Conservation (phyloP, 2,329 filamentous ascomycete genomes). For the Arthroderma sp. region DNA sequence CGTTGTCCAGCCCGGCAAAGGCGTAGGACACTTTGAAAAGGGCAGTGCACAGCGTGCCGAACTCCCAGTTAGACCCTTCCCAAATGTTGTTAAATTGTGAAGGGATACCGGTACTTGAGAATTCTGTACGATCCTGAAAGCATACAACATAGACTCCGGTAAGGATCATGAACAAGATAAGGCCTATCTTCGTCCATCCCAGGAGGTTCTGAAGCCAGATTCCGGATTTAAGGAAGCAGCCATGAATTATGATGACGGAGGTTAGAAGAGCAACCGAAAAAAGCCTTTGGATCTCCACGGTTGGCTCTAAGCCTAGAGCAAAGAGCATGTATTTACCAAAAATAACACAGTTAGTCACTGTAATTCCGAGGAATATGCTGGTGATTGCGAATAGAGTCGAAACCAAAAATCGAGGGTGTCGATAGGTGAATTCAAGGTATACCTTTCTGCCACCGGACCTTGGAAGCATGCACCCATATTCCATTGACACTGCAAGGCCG, state of each 20-base stretch:
- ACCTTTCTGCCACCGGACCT: conserved; percentile 57
- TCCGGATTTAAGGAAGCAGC: conserved; percentile 43
- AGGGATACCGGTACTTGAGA: background rate
- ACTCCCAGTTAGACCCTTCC: conserved; percentile 55
- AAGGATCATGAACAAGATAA: conserved; percentile 49
- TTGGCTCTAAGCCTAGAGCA: conserved; percentile 40
- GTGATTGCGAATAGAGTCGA: conserved; percentile 52
- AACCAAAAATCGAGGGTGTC: conserved; percentile 48
- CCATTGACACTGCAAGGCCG: conserved; percentile 49
- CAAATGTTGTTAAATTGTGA: conserved; percentile 32
- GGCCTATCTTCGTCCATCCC: conserved; percentile 50
- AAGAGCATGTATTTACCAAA: conserved; percentile 55
- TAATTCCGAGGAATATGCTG: conserved; percentile 52
- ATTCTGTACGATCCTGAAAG: conserved; percentile 17
- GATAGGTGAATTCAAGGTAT: conserved; percentile 58
- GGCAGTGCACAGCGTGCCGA: conserved; percentile 52
- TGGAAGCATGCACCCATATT: conserved; percentile 59
- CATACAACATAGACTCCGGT: conserved; percentile 48
- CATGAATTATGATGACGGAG: conserved; percentile 45
- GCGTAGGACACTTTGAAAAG: conserved; percentile 51
- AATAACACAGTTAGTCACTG: conserved; percentile 56
- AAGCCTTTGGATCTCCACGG: conserved; percentile 40
- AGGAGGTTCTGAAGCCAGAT: conserved; percentile 48
- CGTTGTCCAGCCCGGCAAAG: conserved; percentile 50
- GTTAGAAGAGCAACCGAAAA: conserved; percentile 47